Percentiles rank a stretch among this genome's conserved stretches.
phyloP scores from a whole-genome alignment of 306 rosid species.

The Leucaena leucocephala region DNA sequence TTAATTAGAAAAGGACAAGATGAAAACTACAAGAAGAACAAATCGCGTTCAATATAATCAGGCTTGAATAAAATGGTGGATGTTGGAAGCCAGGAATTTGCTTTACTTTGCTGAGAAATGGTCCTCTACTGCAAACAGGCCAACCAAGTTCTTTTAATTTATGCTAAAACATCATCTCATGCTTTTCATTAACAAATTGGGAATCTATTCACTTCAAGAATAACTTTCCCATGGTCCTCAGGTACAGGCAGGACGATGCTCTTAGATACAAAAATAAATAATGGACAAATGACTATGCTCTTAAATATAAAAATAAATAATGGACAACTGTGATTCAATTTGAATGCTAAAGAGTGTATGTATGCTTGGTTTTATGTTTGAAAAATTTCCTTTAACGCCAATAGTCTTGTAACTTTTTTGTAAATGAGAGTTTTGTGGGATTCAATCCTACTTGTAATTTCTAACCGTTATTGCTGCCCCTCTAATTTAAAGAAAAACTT shows the following conservation, averaged over 20 bases:
- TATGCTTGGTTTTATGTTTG: not conserved
- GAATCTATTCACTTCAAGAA: constrained; percentile 34
- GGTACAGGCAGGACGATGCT: not conserved
- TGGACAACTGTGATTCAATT: not conserved
- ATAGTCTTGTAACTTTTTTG: too few species aligned
- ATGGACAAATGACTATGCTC: too few species aligned
- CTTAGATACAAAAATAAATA: not conserved
- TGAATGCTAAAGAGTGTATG: not conserved
- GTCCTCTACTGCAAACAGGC: not conserved
- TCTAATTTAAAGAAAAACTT: too few species aligned
- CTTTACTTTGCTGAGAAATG: not conserved
- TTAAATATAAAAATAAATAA: too few species aligned
- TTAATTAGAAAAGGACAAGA: not conserved
- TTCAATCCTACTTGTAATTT: too few species aligned
- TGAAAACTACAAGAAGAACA: not conserved
- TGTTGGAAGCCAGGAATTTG: not conserved
- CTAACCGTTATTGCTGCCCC: too few species aligned
- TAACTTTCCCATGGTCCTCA: constrained; percentile 16
- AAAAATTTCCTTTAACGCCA: too few species aligned
- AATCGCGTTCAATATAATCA: not conserved
- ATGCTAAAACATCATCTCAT: constrained; percentile 20
- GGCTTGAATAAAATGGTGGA: not conserved
- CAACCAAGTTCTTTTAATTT: not conserved
- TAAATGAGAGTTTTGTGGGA: too few species aligned
- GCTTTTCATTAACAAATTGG: constrained; percentile 29